Evolutionary conservation across 805 yeast genomes (phyloP).

Genomic region (Saturnispora gosingensis): DNA sequence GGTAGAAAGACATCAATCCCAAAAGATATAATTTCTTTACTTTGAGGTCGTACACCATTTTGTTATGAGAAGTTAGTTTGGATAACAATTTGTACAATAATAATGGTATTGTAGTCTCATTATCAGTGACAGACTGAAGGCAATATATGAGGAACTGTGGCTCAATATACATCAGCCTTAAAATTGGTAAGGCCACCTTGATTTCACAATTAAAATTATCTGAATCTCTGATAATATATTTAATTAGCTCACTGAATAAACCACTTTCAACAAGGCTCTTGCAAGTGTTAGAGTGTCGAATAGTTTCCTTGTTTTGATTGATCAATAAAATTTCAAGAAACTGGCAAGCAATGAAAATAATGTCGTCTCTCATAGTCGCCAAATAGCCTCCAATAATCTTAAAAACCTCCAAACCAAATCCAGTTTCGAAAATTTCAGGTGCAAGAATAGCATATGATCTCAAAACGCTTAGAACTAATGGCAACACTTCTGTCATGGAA

Average conservation of each 20-base stretch:
- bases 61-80: slow-evolving; percentile 25
- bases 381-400: slow-evolving; percentile 45
- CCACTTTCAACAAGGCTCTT: slow-evolving; percentile 34
- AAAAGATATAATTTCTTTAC: slow-evolving; percentile 45
- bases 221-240: slow-evolving; percentile 34
- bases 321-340: slow-evolving; percentile 43
- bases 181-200: slow-evolving; percentile 29
- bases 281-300: slow-evolving; percentile 14
- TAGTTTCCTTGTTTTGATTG: slow-evolving; percentile 14
- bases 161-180: slow-evolving; percentile 32
- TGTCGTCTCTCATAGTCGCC: slow-evolving; percentile 60
- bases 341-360: slow-evolving; percentile 46
- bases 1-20: slow-evolving; percentile 25
- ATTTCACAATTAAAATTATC: slow-evolving; percentile 35
- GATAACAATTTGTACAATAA: slow-evolving; percentile 16
- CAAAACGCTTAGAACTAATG: slow-evolving; percentile 49
- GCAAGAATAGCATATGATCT: slow-evolving; percentile 52
- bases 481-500: slow-evolving; percentile 66
- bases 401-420: slow-evolving; percentile 34
- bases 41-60: slow-evolving; percentile 62
- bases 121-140: slow-evolving; percentile 1
- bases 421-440: slow-evolving; percentile 34
- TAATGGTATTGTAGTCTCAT: slow-evolving; percentile 8
- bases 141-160: slow-evolving; percentile 27
- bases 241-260: slow-evolving; percentile 33